Percentiles rank a stretch among this genome's conserved stretches.
Evolutionary conservation across 1,139 yeast species (phyloP).

Genomic region (Geotrichum bryndzae): DNA sequence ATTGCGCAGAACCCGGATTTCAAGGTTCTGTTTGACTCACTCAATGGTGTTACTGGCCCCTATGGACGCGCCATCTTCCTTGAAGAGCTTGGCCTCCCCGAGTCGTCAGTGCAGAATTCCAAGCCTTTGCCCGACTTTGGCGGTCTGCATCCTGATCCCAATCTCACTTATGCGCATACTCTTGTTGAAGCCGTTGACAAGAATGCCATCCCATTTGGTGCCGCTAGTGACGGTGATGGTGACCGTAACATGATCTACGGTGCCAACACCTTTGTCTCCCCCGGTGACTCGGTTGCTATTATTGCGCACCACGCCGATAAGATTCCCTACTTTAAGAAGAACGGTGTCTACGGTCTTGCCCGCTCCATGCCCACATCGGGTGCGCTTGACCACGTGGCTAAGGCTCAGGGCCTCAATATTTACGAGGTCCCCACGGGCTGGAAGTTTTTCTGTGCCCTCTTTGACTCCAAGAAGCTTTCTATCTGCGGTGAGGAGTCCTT

Average conservation of each 20-base stretch:
- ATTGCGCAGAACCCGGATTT: conserved; percentile 53
- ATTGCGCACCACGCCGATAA: conserved; percentile 86
- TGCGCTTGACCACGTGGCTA: conserved; percentile 89
- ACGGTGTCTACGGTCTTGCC: conserved; percentile 91
- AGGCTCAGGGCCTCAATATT: conserved; percentile 60
- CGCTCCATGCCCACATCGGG: conserved; percentile 97
- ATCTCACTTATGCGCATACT: conserved; percentile 86
- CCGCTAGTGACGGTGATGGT: conserved; percentile 98
- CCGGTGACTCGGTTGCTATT: conserved; percentile 97
- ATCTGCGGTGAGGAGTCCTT: conserved; percentile 98
- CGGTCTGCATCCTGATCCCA: conserved; percentile 97
- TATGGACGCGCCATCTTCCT: conserved; percentile 82
- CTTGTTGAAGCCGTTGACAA: conserved; percentile 79
- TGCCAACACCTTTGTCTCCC: conserved; percentile 90
- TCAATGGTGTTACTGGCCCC: conserved; percentile 97
- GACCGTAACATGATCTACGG: conserved; percentile 99
- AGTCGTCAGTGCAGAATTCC: conserved; percentile 67
- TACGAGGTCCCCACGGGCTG: conserved; percentile 99
- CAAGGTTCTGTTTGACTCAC: conserved; percentile 76
- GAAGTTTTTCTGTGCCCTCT: conserved; percentile 95
- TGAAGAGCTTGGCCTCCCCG: conserved; percentile 75
- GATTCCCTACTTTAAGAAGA: conserved; percentile 83
- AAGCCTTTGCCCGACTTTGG: conserved; percentile 86
- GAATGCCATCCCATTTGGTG: conserved; percentile 84
- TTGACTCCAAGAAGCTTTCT: conserved; percentile 86